A percentile compares a stretch with the other conserved stretches of the same genome.
Conservation (phyloP, 768 basidiomycete genomes). For the Pleurotus giganteus region DNA sequence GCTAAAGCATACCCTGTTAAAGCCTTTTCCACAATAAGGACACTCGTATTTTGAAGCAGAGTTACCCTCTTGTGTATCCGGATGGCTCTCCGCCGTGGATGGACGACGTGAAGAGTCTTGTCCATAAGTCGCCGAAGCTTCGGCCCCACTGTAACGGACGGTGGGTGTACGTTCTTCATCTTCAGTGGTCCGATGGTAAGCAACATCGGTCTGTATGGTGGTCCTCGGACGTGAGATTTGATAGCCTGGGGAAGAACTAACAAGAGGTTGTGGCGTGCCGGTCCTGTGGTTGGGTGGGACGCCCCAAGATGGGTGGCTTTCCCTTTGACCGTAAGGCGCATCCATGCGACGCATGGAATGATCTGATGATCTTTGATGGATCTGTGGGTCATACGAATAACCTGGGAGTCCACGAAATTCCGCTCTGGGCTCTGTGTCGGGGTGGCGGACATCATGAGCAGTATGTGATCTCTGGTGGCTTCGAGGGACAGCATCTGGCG, state of each 20-base stretch:
- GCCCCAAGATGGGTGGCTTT: conserved; percentile 7
- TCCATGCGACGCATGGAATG: background rate
- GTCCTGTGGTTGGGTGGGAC: conserved; percentile 6
- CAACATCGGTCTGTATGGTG: conserved; percentile 23
- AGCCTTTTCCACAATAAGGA: conserved; percentile 75
- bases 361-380: background rate
- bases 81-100: background rate
- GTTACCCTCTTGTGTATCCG: conserved; percentile 17
- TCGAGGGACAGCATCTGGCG: background rate
- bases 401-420: conserved; percentile 8
- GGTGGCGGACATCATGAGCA: background rate
- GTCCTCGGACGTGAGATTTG: conserved; percentile 19
- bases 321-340: background rate
- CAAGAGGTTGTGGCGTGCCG: background rate
- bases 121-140: conserved; percentile 4
- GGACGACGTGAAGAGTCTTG: background rate
- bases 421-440: background rate
- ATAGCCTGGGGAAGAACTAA: conserved; percentile 10
- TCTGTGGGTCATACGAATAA: conserved; percentile 5
- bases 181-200: conserved; percentile 18
- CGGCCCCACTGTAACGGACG: conserved; percentile 21
- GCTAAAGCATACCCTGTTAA: conserved; percentile 46
- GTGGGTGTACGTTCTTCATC: conserved; percentile 37
- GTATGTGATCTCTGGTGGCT: background rate
- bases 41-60: conserved; percentile 67